A percentile compares a stretch with the other conserved stretches of the same genome.
phyloP scores from a whole-genome alignment of 345 rosid species.

The Lenwebbia sp. region DNA sequence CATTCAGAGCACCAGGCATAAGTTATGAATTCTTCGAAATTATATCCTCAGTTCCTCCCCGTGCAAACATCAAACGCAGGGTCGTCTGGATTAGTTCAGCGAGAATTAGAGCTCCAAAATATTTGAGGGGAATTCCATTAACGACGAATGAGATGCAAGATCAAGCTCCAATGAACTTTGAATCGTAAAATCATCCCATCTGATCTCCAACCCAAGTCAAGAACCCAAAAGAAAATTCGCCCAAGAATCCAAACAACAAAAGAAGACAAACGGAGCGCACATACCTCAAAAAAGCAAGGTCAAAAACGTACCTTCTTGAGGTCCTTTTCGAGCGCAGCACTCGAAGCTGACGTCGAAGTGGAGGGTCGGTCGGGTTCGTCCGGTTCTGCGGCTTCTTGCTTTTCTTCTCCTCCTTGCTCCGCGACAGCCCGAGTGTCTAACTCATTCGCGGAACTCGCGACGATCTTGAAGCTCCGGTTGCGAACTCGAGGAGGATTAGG shows the following conservation, averaged over 20 bases:
- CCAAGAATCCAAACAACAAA: neutral
- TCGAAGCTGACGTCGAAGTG: conserved; percentile 8
- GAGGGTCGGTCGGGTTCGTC: conserved; percentile 5
- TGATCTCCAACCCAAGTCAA: neutral
- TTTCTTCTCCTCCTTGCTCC: conserved; percentile 11
- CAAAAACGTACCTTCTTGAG: conserved; percentile 54
- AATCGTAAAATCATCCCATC: neutral
- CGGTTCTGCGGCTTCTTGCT: conserved; percentile 4
- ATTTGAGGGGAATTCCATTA: neutral
- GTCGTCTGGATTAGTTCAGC: neutral
- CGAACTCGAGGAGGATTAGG: neutral
- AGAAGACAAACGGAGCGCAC: neutral
- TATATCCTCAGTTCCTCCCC: neutral
- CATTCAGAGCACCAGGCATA: neutral
- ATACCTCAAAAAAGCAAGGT: neutral
- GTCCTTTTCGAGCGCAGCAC: conserved; percentile 47
- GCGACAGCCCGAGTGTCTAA: conserved; percentile 19
- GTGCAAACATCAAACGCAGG: neutral
- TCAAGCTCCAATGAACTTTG: neutral
- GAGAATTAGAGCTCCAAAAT: neutral
- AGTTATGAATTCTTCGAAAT: neutral
- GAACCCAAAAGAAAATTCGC: neutral
- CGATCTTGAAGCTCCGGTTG: conserved; percentile 16
- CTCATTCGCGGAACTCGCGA: conserved; percentile 32
- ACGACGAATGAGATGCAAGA: neutral